These are phyloP conservation scores for Rutstroemia sydowiana DNA, from an alignment of 2,329 filamentous ascomycete genomes.

Conservation along the genomic window DNA sequence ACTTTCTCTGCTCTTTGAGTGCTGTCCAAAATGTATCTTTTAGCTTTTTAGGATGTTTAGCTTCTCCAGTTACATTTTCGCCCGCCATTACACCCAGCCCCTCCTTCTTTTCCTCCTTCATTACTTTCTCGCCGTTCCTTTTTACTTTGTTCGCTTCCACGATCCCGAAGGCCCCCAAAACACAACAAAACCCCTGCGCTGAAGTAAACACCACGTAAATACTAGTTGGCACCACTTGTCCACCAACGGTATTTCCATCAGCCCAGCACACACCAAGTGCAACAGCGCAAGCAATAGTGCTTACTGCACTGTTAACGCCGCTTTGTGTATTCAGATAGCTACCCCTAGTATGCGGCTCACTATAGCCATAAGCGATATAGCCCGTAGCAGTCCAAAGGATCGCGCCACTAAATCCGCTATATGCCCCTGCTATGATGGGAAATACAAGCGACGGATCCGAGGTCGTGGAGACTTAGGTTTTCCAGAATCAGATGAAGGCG, in stretches of 20 bases:
- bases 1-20: background rate
- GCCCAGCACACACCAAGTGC: background rate
- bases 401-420: background rate
- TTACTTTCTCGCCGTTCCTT: no score
- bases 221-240: background rate
- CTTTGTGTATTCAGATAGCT: background rate
- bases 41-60: background rate
- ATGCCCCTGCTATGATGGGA: background rate
- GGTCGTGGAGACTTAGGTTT: background rate
- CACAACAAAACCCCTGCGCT: no score
- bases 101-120: background rate
- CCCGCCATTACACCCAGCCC: background rate
- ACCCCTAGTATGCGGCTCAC: background rate
- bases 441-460: background rate
- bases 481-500: background rate
- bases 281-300: background rate
- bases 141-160: no score
- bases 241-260: background rate
- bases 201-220: no score
- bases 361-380: background rate
- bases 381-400: background rate
- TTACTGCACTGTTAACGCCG: background rate
- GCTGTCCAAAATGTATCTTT: background rate
- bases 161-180: no score
- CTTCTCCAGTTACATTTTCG: background rate